Evolutionary conservation across 768 basidiomycete species (phyloP).

Genomic region (Lenzites betulinus): DNA sequence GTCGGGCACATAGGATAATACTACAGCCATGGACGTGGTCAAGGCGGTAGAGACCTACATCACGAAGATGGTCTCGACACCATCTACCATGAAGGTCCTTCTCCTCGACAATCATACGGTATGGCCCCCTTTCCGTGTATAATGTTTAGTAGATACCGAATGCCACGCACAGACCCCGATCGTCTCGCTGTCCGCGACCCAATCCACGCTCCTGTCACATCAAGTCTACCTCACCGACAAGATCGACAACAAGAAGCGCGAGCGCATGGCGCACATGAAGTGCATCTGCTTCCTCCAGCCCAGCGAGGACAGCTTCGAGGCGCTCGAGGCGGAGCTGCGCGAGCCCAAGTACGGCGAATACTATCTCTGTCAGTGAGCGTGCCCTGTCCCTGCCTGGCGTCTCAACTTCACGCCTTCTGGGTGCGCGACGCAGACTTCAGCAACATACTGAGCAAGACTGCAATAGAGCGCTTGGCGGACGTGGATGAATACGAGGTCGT

Average conservation of each 20-base stretch:
- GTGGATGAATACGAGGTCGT: conserved; percentile 97
- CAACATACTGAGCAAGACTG: conserved; percentile 84
- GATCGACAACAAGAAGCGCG: conserved; percentile 91
- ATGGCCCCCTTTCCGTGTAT: conserved; percentile 26
- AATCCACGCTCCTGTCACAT: conserved; percentile 89
- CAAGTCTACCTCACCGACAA: conserved; percentile 98
- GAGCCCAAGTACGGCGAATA: conserved; percentile 98
- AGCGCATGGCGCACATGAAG: conserved; percentile 95
- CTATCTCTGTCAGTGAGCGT: conserved; percentile 96
- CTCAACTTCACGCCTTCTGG: background rate
- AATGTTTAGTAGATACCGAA: background rate
- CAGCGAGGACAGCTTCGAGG: conserved; percentile 78
- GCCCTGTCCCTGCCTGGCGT: background rate
- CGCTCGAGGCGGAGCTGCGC: conserved; percentile 78
- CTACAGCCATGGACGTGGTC: conserved; percentile 79
- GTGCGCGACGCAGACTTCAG: conserved; percentile 74
- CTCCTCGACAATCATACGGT: conserved; percentile 95
- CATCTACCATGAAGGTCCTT: conserved; percentile 92
- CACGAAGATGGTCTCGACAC: conserved; percentile 82
- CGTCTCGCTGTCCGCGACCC: conserved; percentile 91
- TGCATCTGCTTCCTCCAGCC: conserved; percentile 93
- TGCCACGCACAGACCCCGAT: conserved; percentile 74
- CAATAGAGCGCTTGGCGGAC: conserved; percentile 91
- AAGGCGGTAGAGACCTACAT: conserved; percentile 96
- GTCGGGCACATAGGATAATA: background rate